Percentiles rank a stretch among this genome's conserved stretches.
Evolutionary conservation across 1,284 basidiomycete genomes (phyloP).

Genomic region (Jaminaea rosea): DNA sequence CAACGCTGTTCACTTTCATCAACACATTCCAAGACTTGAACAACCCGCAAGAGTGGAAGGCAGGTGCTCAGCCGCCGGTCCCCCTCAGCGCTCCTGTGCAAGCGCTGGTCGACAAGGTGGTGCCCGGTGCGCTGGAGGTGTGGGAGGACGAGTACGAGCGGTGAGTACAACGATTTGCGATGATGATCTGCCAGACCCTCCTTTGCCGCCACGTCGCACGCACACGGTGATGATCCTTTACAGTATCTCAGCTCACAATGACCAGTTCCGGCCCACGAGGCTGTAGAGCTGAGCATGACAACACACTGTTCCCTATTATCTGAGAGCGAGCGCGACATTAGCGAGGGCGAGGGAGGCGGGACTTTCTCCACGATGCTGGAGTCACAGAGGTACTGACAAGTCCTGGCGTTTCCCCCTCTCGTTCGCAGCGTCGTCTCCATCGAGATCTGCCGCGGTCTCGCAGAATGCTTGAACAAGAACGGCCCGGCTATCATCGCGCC

Average conservation of each 20-base stretch:
- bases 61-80: slow-evolving; percentile 55
- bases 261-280: slow-evolving; percentile 50
- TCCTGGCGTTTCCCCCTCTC: slow-evolving; percentile 1
- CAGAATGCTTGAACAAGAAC: slow-evolving; percentile 81
- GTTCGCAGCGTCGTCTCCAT: slow-evolving; percentile 69
- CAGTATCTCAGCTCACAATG: slow-evolving; percentile 75
- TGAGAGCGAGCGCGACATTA: slow-evolving; percentile 13
- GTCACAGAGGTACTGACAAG: too few relatives aligned
- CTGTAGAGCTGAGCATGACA: slow-evolving; percentile 24
- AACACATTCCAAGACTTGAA: slow-evolving; percentile 86
- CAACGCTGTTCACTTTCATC: slow-evolving; percentile 80
- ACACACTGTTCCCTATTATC: slow-evolving; percentile 23
- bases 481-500: slow-evolving; percentile 63
- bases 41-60: slow-evolving; percentile 69
- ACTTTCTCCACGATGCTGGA: too few relatives aligned
- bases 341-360: too few relatives aligned
- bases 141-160: slow-evolving; percentile 95
- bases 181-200: not conserved
- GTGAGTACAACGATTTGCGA: slow-evolving; percentile 55
- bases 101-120: slow-evolving; percentile 67
- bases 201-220: slow-evolving; percentile 9
- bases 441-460: slow-evolving; percentile 72
- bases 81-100: slow-evolving; percentile 69
- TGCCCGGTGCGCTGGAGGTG: slow-evolving; percentile 73
- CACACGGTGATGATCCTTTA: slow-evolving; percentile 56